Base-by-base conservation (phyloP, 192 early-diverging fungal genomes). In the Backusella circina region DNA sequence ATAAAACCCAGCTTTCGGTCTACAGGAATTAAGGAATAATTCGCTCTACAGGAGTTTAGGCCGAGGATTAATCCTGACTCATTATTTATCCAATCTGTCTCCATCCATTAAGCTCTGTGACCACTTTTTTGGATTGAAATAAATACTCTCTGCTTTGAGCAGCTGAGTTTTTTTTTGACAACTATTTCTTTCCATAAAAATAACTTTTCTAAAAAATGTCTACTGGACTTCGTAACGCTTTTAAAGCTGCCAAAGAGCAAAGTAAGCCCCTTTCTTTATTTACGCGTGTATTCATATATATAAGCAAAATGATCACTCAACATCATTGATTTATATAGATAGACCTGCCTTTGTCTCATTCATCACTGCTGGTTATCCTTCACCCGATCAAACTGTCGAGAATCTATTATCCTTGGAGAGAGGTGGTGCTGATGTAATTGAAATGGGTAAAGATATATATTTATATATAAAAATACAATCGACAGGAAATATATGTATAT, bases 381-480 rank as follows among this genome's bases (percentile, higher is more conserved):
- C 89, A 16, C 87, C 89, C 23, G 86, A 88, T 54, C 89, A 91
- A 67, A 95, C 96, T 0, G 92, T 95, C 65, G 93, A 95, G 69
- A 84, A 94, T 12, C 83, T 99, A 70, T 88, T 99, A n/a, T 91
- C 89, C 21, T 85, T 98, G 5, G 91, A 99, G 77, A 86, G 85
- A 75, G 96, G 97, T 71, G 98, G 98, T 38, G 94, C 93, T 16
- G 97, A 98, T 77, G 89, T 96, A 23, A 95, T 99, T 77, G 98
- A 99, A 84, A 86, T 99, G 23, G 98, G 98, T 90, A 82, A 65
- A 65, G 3, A 10, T 35, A 9, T 13, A 10, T 36, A 8, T 16
- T 31, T 18, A 31, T 16, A 65, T 3, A 3, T 10, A 32, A 2
- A 64, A 13, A 64, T 10, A 64, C 0, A 64, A 23, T n/a, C n/a